These are phyloP conservation scores for Kazachstania sp. DNA, from an alignment of 1,139 yeast genomes.

Conservation along the genomic window DNA sequence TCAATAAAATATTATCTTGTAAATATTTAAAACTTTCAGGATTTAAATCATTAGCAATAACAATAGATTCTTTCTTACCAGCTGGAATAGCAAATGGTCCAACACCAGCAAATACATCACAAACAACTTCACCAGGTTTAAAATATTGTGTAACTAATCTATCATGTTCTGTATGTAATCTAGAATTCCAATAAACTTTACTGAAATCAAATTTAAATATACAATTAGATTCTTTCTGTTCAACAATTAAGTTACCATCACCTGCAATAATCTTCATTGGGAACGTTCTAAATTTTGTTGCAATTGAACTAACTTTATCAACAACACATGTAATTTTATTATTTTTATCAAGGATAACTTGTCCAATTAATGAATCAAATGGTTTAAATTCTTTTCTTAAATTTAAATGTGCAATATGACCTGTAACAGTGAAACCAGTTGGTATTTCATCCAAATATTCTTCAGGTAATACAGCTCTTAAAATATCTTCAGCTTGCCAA, in stretches of 20 bases:
- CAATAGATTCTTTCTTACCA: constrained; percentile 71
- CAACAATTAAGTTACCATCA: constrained; percentile 54
- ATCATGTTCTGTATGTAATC: constrained; percentile 89
- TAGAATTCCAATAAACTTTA: constrained; percentile 95
- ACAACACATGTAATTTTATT: constrained; percentile 76
- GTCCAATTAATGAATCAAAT: constrained; percentile 73
- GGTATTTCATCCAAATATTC: constrained; percentile 67
- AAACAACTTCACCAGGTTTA: constrained; percentile 59
- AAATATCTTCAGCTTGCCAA: constrained; percentile 86
- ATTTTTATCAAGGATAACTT: constrained; percentile 84
- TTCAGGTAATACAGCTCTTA: constrained; percentile 69
- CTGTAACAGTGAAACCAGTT: constrained; percentile 86
- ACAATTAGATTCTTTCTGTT: constrained; percentile 86
- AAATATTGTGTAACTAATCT: constrained; percentile 56
- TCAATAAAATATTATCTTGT: constrained; percentile 51
- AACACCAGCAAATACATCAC: constrained; percentile 97
- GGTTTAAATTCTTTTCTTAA: constrained; percentile 80
- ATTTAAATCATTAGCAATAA: constrained; percentile 86
- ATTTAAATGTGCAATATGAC: constrained; percentile 92
- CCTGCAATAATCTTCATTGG: constrained; percentile 94
- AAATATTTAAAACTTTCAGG: constrained; percentile 75
- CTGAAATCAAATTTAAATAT: constrained; percentile 79
- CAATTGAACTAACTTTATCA: constrained; percentile 84
- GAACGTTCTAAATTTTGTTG: constrained; percentile 82
- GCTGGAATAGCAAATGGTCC: constrained; percentile 98